phyloP scores from a whole-genome alignment of 2,329 filamentous ascomycete species.

The Colletotrichum sp. region DNA sequence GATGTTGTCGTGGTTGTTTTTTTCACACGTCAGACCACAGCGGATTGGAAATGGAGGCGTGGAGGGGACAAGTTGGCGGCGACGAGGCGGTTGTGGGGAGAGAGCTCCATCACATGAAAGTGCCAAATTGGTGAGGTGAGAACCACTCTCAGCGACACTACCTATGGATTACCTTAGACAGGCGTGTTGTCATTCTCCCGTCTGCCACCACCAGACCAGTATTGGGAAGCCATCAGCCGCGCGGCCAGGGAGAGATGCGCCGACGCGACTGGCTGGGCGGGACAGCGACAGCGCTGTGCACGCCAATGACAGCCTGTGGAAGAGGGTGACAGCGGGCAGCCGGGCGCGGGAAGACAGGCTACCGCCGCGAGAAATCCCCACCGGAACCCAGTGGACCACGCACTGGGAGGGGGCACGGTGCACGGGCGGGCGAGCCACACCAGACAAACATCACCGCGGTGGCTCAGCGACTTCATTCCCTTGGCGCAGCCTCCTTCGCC shows the following conservation, averaged over 20 bases:
- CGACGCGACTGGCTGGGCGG: constrained; percentile 11
- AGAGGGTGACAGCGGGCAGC: not conserved
- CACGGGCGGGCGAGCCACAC: constrained; percentile 17
- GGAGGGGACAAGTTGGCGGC: not conserved
- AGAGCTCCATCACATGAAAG: constrained; percentile 23
- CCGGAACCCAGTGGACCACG: not conserved
- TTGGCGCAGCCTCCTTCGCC: not conserved
- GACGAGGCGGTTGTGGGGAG: constrained; percentile 11
- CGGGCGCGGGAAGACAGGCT: not conserved
- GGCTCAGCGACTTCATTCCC: not conserved
- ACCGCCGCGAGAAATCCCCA: not conserved
- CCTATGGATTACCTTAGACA: not conserved
- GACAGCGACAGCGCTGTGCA: constrained; percentile 1
- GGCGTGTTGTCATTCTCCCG: not conserved
- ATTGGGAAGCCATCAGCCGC: constrained; percentile 14
- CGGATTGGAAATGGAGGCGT: not conserved
- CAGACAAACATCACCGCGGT: not conserved
- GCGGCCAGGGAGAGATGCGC: constrained; percentile 19
- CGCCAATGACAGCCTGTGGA: not conserved
- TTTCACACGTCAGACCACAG: constrained; percentile 13
- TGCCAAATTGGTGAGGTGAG: constrained; percentile 2
- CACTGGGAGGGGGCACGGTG: not conserved
- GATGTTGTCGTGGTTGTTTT: not conserved
- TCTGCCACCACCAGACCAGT: not conserved
- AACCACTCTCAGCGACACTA: constrained; percentile 1